Conservation (phyloP, 441 rosid species). For the Eruca vesicaria region DNA sequence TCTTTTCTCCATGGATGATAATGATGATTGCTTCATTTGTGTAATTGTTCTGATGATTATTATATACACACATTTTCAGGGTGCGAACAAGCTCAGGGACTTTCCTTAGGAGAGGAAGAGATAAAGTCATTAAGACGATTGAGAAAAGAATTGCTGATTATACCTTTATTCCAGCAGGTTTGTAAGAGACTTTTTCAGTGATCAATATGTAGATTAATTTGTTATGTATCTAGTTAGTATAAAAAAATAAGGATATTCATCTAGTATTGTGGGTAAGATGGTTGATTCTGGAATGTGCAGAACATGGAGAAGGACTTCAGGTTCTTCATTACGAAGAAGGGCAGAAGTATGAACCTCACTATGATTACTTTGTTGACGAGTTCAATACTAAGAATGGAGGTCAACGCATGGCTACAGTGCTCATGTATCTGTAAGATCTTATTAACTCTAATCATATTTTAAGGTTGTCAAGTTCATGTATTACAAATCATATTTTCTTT, state of each 20-base stretch:
- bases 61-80: neutral
- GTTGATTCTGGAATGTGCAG: constrained; percentile 44
- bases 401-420: constrained; percentile 91
- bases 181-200: too few species aligned
- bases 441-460: neutral
- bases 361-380: constrained; percentile 84
- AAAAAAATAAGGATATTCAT: neutral
- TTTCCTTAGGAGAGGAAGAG: neutral
- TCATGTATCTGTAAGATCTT: constrained; percentile 85
- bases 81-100: neutral
- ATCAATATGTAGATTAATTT: too few species aligned
- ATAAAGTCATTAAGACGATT: neutral
- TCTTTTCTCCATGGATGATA: neutral
- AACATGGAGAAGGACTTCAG: constrained; percentile 94
- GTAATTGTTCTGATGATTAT: constrained; percentile 8
- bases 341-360: constrained; percentile 88
- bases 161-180: neutral
- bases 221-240: too few species aligned
- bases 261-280: neutral
- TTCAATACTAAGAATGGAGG: constrained; percentile 86
- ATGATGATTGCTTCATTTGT: constrained; percentile 11
- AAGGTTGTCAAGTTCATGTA: neutral
- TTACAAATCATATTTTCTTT: neutral
- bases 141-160: neutral
- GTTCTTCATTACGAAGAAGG: constrained; percentile 91